Evolutionary conservation across 495 filamentous ascomycete species (phyloP), one percentile per base, ranked within the genome.

Genomic region (Trichoderma reesei): DNA sequence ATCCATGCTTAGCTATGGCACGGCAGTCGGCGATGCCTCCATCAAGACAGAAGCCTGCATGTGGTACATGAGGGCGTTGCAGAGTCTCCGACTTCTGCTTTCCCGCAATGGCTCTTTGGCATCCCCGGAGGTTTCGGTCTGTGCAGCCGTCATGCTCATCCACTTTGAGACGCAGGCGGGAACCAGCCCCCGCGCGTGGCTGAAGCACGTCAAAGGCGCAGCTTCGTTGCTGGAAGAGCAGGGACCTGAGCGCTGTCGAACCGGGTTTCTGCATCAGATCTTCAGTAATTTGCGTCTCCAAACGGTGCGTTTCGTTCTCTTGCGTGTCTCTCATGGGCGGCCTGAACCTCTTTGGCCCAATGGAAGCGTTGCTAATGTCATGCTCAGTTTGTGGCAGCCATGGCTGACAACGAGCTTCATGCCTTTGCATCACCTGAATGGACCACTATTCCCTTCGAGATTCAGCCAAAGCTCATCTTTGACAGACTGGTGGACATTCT

Each of bases 81-180:
- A 61, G 59, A 41, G 39, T n/a, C 18, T 61, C 16, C 59, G 59
- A 31, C 9, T n/a, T 41, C n/a, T 61, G 59, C 7, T 61, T 14
- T 60, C 59, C 1, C 37, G 10, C 31, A 14, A 37, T 6, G 59
- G 11, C 16, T 41, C 59, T 10, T 9, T 39, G 6, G 13, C 34
- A 18, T 38, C 36, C 9, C 31, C 56, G 8, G 59, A 61, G 31
- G 41, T 5, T 36, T 11, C 59, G 3, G 59, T 61, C 1, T 61
- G 59, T 31, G 59, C 59, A 16, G 59, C 39, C 5, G 59, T 61
- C 59, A 61, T 61, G 59, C 59, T 61, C 59, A 61, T 41, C 34
- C 59, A 61, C 59, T 61, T 61, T 61, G 59, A 61, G 33, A 61
- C 59, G 10, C 20, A 3, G 34, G 59, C 59, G 10, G 59, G 59